phyloP scores from a whole-genome alignment of 148 eudicot genomes.

The Camellia sinensis region DNA sequence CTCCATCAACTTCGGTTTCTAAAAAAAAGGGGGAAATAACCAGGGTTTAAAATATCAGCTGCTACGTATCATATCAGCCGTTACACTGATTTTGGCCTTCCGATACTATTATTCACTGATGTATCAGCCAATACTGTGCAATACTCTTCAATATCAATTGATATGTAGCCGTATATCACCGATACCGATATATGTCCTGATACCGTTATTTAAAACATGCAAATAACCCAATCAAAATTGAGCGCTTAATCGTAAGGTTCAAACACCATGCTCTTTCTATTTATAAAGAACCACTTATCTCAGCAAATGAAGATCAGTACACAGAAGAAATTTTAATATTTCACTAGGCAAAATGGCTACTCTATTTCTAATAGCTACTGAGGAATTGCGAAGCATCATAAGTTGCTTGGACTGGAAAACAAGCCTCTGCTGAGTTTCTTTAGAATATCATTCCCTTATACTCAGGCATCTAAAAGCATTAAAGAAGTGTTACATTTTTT shows the following conservation, averaged over 20 bases:
- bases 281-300: neutral
- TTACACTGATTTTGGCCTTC: too few species aligned
- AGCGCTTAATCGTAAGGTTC: neutral
- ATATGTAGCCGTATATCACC: too few species aligned
- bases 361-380: too few species aligned
- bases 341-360: neutral
- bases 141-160: too few species aligned
- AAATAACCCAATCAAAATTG: neutral
- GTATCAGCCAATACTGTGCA: too few species aligned
- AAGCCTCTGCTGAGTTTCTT: neutral
- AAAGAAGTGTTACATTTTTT: too few species aligned
- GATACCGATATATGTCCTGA: too few species aligned
- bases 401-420: neutral
- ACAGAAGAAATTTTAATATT: neutral
- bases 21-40: neutral
- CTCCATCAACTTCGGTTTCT: neutral
- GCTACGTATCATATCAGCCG: too few species aligned
- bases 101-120: too few species aligned
- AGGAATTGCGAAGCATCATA: neutral
- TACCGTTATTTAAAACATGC: too few species aligned
- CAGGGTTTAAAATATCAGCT: too few species aligned
- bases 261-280: neutral
- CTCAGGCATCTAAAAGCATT: too few species aligned
- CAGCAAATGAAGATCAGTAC: neutral
- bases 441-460: neutral